phyloP scores from a whole-genome alignment of 495 filamentous ascomycete species.

The Corynascus novoguineensis region DNA sequence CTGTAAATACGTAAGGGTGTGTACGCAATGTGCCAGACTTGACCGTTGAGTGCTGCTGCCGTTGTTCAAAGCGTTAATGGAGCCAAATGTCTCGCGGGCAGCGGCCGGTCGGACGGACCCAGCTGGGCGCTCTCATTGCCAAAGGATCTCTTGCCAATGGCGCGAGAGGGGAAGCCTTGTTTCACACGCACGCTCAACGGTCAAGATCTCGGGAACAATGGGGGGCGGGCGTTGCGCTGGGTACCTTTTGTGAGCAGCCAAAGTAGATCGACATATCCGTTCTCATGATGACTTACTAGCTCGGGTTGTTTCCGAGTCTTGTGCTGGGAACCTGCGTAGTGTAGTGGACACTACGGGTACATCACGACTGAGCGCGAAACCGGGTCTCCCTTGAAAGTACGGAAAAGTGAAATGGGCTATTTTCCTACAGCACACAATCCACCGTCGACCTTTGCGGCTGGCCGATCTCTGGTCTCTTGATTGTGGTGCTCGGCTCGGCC shows the following conservation, averaged over 20 bases:
- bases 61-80: too few species aligned
- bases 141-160: background rate
- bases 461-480: too few species aligned
- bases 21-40: too few species aligned
- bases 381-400: background rate
- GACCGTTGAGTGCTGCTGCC: conserved; percentile 2
- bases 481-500: too few species aligned
- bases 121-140: too few species aligned
- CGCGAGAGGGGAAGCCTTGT: background rate
- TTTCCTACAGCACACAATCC: too few species aligned
- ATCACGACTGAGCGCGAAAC: background rate
- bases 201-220: background rate
- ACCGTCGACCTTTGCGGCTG: too few species aligned
- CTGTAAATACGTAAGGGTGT: too few species aligned
- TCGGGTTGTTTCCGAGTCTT: conserved; percentile 1
- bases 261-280: background rate
- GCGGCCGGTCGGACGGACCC: background rate
- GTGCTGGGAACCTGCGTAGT: too few species aligned
- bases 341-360: too few species aligned
- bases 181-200: conserved; percentile 11
- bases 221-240: background rate
- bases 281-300: background rate
- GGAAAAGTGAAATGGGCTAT: background rate
- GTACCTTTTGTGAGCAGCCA: background rate
- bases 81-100: conserved; percentile 8